Evolutionary conservation across 768 basidiomycete genomes (phyloP), one percentile per base, ranked within the genome.

Genomic region (Suillus americanus): DNA sequence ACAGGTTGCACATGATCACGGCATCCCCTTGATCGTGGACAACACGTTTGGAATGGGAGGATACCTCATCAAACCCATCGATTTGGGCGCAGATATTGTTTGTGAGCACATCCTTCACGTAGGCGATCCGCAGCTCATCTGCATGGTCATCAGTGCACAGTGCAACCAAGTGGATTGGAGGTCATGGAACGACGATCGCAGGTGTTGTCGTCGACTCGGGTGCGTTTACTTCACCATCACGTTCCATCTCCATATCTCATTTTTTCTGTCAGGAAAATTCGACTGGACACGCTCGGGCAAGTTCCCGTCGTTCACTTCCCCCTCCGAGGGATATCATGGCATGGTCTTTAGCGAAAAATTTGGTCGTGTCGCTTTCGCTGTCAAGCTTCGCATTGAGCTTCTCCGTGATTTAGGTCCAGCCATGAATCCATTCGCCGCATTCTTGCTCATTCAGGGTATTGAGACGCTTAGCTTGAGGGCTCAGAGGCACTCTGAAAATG

Each of bases 141-240:
- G 28, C 13, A 13, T 40, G 38, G 57, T 50, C 30, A 2, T 16
- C 25, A 82, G 84, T 85, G 0, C 82, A 86, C 68, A 84, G 83
- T 37, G 85, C 85, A 3, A 89, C 87, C 0, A 89, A 90, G 70
- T 89, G 88, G 89, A 85, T 89, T 7, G 80, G 86, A 1, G 86
- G 86, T 0, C 86, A 87, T 59, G 88, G 89, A n/a, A 88, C 86
- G 10, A 87, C 86, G 8, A 84, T 90, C 60, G 88, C 80, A 0
- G 89, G 89, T 45, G 84, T 89, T 18, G 75, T 89, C 35, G 67
- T 90, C 30, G 89, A 90, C 66, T 77, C 79, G 16, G 88, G 87
- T 79, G 72, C 37, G 72, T 75, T 68, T 45, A 68, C 63, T 62
- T 13, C 25, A 55, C 38, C 5, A 56, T 16, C 18, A 8, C 62